A percentile compares a stretch with the other conserved stretches of the same genome.
phyloP scores from a whole-genome alignment of 2,329 filamentous ascomycete genomes.

The Aspergillus fumigatiaffinis region DNA sequence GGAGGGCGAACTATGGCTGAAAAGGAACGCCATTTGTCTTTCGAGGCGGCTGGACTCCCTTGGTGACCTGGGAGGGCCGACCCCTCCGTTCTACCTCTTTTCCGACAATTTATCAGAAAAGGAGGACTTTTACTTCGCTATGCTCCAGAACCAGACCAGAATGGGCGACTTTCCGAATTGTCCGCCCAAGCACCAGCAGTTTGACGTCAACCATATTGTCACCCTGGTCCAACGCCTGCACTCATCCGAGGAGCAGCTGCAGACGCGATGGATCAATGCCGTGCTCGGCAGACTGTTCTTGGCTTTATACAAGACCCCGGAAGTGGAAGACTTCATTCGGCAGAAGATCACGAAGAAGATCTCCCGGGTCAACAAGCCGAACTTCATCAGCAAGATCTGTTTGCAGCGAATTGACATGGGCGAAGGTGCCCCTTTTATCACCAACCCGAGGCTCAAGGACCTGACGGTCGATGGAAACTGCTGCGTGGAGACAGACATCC shows the following conservation, averaged over 20 bases:
- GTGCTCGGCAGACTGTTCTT: conserved; percentile 85
- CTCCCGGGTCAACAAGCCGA: conserved; percentile 83
- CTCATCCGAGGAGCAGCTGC: conserved; percentile 83
- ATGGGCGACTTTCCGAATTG: conserved; percentile 53
- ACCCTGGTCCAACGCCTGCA: conserved; percentile 85
- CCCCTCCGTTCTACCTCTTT: conserved; percentile 89
- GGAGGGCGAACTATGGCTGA: conserved; percentile 93
- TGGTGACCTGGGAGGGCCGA: conserved; percentile 53
- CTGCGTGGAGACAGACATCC: conserved; percentile 78
- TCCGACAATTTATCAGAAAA: conserved; percentile 94
- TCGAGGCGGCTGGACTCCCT: conserved; percentile 58
- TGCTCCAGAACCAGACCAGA: conserved; percentile 79
- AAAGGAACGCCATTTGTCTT: conserved; percentile 82
- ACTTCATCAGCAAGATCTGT: conserved; percentile 80
- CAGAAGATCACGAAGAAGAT: conserved; percentile 96
- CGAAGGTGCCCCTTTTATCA: conserved; percentile 80
- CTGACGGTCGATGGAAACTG: conserved; percentile 89
- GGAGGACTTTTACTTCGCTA: conserved; percentile 95
- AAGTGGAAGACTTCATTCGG: conserved; percentile 73
- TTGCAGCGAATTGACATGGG: conserved; percentile 82
- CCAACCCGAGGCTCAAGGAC: conserved; percentile 81
- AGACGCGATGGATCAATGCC: conserved; percentile 92
- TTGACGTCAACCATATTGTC: conserved; percentile 82
- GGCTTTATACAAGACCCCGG: conserved; percentile 76
- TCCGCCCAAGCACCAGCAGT: conserved; percentile 67